Evolutionary conservation across 225 moss, liverwort and hornwort species (phyloP), one percentile per base, ranked within the genome.

Genomic region (Bryum argenteum): DNA sequence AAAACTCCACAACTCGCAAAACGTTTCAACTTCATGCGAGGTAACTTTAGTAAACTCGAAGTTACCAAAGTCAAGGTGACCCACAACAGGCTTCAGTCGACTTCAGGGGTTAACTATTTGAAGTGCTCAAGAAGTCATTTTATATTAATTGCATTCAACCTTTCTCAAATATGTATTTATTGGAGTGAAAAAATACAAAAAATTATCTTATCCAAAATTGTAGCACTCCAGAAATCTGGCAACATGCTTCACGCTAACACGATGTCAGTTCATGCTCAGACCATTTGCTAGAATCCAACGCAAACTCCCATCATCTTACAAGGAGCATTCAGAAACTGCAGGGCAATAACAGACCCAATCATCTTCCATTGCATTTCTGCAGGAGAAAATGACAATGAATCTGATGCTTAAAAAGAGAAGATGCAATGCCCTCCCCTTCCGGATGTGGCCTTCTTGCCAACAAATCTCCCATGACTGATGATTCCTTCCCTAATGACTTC

Each of bases 231-330:
- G 12, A 6, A 5, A 47, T 33, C 0, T 26, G 57, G 57, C 44
- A 43, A 71, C 11, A 1, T 28, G 11, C 39, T 55, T 71, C 71
- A 52, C 26, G 40, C 10, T 59, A 3, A 40, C n/a, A 10, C 14
- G 14, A 66, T 71, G 65, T 66, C 66, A 61, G 73, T 26, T 4
- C 37, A 60, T 6, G 57, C 63, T 63, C 26, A 38, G 52, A 70
- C 65, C 54, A 79, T 6, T 33, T 52, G 69, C 65, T 37, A 22
- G 57, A 17, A 57, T n/a, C 59, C 53, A 59, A 26, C 24, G 14
- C 14, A 63, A 18, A 44, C 21, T 28, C 54, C 43, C 66, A 66
- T 52, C 33, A 56, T 23, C 63, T 55, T 69, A 33, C 61, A 53
- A 42, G 33, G 33, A 33, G 26, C 2, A 48, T 42, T 22, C 8